Evolutionary conservation across 2,329 filamentous ascomycete genomes (phyloP).

Genomic region (Alternaria gansuensis): DNA sequence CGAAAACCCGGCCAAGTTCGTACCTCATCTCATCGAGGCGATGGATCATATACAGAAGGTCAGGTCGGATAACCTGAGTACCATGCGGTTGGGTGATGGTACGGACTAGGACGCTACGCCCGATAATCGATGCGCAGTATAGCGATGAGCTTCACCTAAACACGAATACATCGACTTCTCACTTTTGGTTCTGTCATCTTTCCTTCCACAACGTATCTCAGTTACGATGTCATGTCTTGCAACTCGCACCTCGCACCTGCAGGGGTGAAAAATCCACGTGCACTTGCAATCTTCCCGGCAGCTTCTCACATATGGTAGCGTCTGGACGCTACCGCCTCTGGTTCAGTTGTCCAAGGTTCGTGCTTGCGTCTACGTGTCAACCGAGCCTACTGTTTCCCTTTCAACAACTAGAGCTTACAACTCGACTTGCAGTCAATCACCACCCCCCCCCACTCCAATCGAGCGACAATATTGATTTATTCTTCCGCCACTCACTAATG

Average conservation of each 20-base stretch:
- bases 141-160: not conserved
- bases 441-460: not conserved
- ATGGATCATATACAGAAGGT: slow-evolving; percentile 52
- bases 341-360: not conserved
- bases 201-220: not conserved
- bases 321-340: not conserved
- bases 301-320: not conserved
- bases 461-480: not conserved
- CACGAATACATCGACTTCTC: not conserved
- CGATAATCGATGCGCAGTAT: not conserved
- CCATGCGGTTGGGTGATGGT: slow-evolving; percentile 43
- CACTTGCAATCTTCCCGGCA: too few relatives aligned
- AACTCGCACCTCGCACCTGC: too few relatives aligned
- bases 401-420: not conserved
- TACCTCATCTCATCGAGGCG: slow-evolving; percentile 51
- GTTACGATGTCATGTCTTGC: too few relatives aligned
- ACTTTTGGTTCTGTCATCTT: not conserved
- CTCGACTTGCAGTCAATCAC: not conserved
- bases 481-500: not conserved
- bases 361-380: not conserved
- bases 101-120: slow-evolving; percentile 22
- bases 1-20: slow-evolving; percentile 55
- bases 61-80: slow-evolving; percentile 41
- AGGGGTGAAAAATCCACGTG: too few relatives aligned
- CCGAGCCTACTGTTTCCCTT: not conserved